A percentile compares a stretch with the other conserved stretches of the same genome.
Conservation (phyloP, 768 basidiomycete species). For the Coprinopsis cinerea region DNA sequence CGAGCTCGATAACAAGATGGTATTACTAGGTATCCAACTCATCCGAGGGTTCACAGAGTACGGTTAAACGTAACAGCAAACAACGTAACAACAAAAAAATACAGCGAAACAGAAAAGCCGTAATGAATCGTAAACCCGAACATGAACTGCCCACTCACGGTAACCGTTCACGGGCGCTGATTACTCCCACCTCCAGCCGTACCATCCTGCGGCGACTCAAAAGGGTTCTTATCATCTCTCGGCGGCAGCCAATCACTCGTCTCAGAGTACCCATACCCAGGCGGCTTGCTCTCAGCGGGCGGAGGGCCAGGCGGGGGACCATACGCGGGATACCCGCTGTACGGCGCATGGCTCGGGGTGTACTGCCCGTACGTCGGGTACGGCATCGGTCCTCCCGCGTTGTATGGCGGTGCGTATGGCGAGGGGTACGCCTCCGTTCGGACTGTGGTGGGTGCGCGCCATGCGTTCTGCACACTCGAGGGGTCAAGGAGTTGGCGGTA, state of each 20-base stretch:
- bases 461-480: conserved; percentile 43
- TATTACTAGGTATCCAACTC: no score
- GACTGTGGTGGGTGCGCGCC: conserved; percentile 39
- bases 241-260: background rate
- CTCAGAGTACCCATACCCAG: background rate
- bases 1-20: no score
- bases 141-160: no score
- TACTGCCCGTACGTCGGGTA: conserved; percentile 5
- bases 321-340: conserved; percentile 1
- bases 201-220: background rate
- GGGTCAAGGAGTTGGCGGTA: conserved; percentile 75
- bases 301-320: background rate
- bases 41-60: no score
- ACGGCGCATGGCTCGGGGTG: background rate
- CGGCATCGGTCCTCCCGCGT: conserved; percentile 18
- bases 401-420: conserved; percentile 60
- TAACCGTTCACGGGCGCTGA: background rate
- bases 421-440: conserved; percentile 35
- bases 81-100: no score
- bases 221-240: background rate
- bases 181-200: background rate
- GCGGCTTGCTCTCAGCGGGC: background rate
- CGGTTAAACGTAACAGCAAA: no score
- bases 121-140: no score
- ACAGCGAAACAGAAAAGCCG: no score